phyloP scores from a whole-genome alignment of 352 stramenopile species.

The Globisporangium yorkense region DNA sequence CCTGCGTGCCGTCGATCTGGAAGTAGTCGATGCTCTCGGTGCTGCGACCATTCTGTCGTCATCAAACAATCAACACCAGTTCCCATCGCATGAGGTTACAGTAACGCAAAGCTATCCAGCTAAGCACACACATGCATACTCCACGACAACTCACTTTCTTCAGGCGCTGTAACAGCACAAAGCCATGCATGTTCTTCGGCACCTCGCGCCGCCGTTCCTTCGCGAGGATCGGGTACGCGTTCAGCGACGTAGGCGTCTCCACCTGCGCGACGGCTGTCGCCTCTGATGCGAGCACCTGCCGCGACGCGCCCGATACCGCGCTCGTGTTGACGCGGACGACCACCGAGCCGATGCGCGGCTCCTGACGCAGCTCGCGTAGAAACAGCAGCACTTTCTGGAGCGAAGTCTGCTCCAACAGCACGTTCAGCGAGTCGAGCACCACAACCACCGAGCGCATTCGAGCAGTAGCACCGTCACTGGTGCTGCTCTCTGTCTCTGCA shows the following conservation, averaged over 20 bases:
- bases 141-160: conserved; percentile 42
- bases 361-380: conserved; percentile 25
- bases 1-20: conserved; percentile 17
- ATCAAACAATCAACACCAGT: background rate
- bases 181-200: conserved; percentile 49
- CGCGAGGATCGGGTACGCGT: conserved; percentile 45
- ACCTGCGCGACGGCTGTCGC: conserved; percentile 47
- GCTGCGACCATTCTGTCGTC: conserved; percentile 47
- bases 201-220: conserved; percentile 57
- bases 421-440: conserved; percentile 61
- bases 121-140: no score
- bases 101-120: conserved; percentile 2
- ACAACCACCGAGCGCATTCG: conserved; percentile 40
- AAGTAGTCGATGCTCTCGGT: conserved; percentile 72
- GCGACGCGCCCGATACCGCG: conserved; percentile 12
- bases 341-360: conserved; percentile 33
- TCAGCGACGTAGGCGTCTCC: conserved; percentile 50
- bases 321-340: conserved; percentile 41
- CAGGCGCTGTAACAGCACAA: conserved; percentile 50
- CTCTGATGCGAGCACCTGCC: conserved; percentile 26
- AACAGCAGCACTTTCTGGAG: conserved; percentile 38
- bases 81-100: no score
- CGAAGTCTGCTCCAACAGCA: conserved; percentile 43
- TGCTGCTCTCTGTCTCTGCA: background rate
- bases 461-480: background rate